Conservation (phyloP, 805 yeast species). For the Lipomyces kockii region DNA sequence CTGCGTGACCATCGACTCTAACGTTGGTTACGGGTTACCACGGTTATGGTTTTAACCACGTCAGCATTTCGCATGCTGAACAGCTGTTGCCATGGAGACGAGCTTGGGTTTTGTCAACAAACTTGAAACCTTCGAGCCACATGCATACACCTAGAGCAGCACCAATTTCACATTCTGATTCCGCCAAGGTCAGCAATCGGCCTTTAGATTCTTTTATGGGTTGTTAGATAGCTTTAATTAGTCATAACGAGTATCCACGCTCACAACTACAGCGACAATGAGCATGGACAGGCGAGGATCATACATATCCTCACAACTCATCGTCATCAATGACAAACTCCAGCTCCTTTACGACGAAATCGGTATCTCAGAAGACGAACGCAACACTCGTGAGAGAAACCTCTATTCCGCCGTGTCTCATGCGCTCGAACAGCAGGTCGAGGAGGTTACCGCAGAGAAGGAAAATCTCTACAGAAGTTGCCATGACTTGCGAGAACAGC, state of each 20-base stretch:
- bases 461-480: constrained; percentile 39
- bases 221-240: background rate
- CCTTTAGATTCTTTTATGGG: background rate
- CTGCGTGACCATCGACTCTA: too few relatives aligned
- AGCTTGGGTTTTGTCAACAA: too few relatives aligned
- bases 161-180: background rate
- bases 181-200: background rate
- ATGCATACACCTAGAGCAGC: too few relatives aligned
- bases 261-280: background rate
- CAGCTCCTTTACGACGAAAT: constrained; percentile 41
- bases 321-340: constrained; percentile 38
- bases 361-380: constrained; percentile 38
- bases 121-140: too few relatives aligned
- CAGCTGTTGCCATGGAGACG: too few relatives aligned
- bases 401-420: constrained; percentile 40
- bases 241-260: background rate
- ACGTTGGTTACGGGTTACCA: too few relatives aligned
- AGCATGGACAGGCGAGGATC: constrained; percentile 36
- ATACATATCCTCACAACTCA: constrained; percentile 40
- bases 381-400: constrained; percentile 39
- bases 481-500: constrained; percentile 29
- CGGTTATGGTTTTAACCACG: too few relatives aligned
- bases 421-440: constrained; percentile 42
- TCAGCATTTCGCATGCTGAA: too few relatives aligned
- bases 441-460: constrained; percentile 40